A percentile compares a stretch with the other conserved stretches of the same genome.
Conservation (phyloP, 1,284 basidiomycete genomes). For the Boletus albobrunnescens region DNA sequence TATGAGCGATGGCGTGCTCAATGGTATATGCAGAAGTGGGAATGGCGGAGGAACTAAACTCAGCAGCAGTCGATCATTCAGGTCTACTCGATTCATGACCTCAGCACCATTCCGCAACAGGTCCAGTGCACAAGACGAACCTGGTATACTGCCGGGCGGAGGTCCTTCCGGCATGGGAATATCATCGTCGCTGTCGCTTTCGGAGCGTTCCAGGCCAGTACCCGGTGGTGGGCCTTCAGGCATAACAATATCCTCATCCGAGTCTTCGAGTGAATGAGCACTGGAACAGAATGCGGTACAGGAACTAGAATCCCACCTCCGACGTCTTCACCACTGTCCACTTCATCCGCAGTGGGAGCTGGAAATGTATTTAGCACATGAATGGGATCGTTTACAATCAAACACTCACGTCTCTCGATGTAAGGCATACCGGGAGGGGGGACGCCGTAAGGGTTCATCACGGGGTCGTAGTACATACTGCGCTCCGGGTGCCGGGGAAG, state of each 20-base stretch:
- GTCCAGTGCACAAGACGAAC: conserved; percentile 15
- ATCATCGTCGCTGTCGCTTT: conserved; percentile 62
- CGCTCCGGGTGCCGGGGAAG: conserved; percentile 81
- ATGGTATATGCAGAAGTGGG: conserved; percentile 20
- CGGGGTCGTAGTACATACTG: conserved; percentile 88
- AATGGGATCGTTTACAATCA: conserved; percentile 2
- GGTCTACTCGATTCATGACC: conserved; percentile 13
- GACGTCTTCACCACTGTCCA: conserved; percentile 53
- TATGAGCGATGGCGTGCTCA: conserved; percentile 27
- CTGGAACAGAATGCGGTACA: not conserved
- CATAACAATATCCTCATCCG: conserved; percentile 62
- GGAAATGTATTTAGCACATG: conserved; percentile 2
- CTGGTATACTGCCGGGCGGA: conserved; percentile 45
- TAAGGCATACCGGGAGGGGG: conserved; percentile 97
- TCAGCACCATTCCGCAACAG: conserved; percentile 10
- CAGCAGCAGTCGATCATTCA: conserved; percentile 17
- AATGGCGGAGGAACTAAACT: conserved; percentile 10
- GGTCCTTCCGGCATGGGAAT: conserved; percentile 85
- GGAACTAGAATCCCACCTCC: conserved; percentile 36
- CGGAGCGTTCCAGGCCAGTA: conserved; percentile 38
- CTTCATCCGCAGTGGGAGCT: conserved; percentile 63
- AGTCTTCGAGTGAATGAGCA: conserved; percentile 20
- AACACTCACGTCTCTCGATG: conserved; percentile 69
- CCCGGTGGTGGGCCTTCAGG: conserved; percentile 70
- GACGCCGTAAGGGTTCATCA: conserved; percentile 94